Base-by-base conservation (phyloP, 805 yeast species). In the Saccharomycopsis lassenensis region DNA sequence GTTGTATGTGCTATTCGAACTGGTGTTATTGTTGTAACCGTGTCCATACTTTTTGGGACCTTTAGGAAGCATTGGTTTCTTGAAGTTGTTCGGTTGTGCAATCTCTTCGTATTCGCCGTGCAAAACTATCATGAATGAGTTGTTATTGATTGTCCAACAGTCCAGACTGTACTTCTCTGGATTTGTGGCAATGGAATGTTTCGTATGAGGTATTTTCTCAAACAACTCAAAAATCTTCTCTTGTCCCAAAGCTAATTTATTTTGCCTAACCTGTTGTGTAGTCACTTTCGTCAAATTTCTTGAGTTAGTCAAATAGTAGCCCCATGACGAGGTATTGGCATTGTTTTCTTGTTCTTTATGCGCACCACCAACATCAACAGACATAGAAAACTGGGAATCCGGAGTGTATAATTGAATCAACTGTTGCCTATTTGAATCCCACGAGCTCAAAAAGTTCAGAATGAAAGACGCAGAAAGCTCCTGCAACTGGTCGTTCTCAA, bases 41-140 rank as follows among this genome's bases (percentile, higher is more conserved):
- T 48, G 51, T 29, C 46, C 49, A 37, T 58, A 49, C 42, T 54
- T 50, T 24, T 43, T 40, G 37, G 47, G 46, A 24, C 40, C 41
- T 42, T 50, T 45, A 36, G 50, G 40, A 23, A 20, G 45, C 49
- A 3, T 52, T 39, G 28, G 52, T 45, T 46, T 47, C 15, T 53
- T 38, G 29, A 56, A 61, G 4, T 49, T 32, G 22, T 66, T 69
- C 1, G 87, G 85, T 15, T 62, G 64, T 0, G 62, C 76, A 16
- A 58, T 54, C 56, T 91, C 97, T 34, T 74, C 75, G 52, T 73
- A 89, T 40, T 71, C 77, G 4, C 98, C 98, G 59, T 91, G 98
- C 11, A 89, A 58, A 0, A 74, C 64, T 30, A 89, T 69, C 50
- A 82, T 65, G 49, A 91, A 74, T 4, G 94, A 95, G 35, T 76